phyloP scores from a whole-genome alignment of 306 rosid species.

The Vigna angularis region DNA sequence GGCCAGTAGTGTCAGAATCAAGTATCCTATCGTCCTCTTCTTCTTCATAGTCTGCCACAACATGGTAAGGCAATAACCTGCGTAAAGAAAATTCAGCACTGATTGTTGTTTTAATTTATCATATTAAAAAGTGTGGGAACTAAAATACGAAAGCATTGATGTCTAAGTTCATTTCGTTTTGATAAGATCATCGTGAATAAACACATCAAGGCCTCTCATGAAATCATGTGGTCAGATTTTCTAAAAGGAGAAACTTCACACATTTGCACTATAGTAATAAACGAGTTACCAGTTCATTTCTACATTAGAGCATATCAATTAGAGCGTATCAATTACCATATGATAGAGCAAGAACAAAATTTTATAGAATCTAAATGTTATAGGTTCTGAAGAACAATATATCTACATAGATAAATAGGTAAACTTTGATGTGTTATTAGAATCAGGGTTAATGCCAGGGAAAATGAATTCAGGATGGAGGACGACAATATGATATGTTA shows the following conservation, averaged over 20 bases:
- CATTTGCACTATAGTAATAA: slow-evolving; percentile 9
- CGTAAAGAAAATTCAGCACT: slow-evolving; percentile 29
- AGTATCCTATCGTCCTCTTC: slow-evolving; percentile 98
- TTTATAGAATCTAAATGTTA: slow-evolving; percentile 7
- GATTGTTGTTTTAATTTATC: slow-evolving; percentile 19
- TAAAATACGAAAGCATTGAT: not conserved
- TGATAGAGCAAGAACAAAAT: slow-evolving; percentile 31
- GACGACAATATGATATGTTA: not conserved
- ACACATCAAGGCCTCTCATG: not conserved
- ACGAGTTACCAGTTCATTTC: slow-evolving; percentile 24
- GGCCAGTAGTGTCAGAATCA: slow-evolving; percentile 93
- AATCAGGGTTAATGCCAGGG: slow-evolving; percentile 30
- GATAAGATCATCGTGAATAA: not conserved
- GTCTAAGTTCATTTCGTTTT: not conserved
- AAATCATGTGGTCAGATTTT: not conserved
- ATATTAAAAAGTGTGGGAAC: slow-evolving; percentile 1
- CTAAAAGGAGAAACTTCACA: not conserved
- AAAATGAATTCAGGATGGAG: slow-evolving; percentile 19
- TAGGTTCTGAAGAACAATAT: slow-evolving; percentile 23
- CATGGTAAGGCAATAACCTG: slow-evolving; percentile 95
- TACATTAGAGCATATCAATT: slow-evolving; percentile 18
- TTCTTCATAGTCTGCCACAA: slow-evolving; percentile 98
- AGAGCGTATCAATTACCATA: slow-evolving; percentile 1
- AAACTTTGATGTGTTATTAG: not conserved
- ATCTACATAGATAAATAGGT: not conserved